phyloP scores from a whole-genome alignment of 1,284 basidiomycete species.

The Leccinum subrobustum region DNA sequence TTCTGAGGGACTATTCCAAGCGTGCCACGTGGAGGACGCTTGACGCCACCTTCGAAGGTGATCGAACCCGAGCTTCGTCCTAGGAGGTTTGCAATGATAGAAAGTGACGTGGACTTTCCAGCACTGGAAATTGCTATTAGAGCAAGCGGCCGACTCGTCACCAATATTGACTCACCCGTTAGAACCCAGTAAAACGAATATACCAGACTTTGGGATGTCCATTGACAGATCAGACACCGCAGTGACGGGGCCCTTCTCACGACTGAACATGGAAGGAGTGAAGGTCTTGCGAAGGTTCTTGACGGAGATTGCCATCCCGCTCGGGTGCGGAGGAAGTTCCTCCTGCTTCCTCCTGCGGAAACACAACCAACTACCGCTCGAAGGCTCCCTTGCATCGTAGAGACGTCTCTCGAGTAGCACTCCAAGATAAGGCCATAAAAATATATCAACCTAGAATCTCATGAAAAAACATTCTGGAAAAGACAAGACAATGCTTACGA shows the following conservation, averaged over 20 bases:
- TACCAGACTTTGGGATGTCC: constrained; percentile 65
- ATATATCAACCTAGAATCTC: too few relatives aligned
- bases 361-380: constrained; percentile 30
- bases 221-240: constrained; percentile 66
- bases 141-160: neutral
- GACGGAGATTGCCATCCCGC: constrained; percentile 57
- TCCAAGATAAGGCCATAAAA: too few relatives aligned
- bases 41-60: constrained; percentile 56
- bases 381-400: constrained; percentile 57
- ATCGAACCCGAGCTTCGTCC: constrained; percentile 59
- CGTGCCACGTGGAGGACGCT: constrained; percentile 52
- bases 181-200: constrained; percentile 74
- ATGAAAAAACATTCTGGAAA: neutral
- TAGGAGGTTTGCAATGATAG: constrained; percentile 63
- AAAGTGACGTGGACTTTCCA: constrained; percentile 76
- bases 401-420: constrained; percentile 52
- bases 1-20: constrained; percentile 82
- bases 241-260: constrained; percentile 43
- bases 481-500: constrained; percentile 43
- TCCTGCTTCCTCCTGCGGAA: constrained; percentile 20
- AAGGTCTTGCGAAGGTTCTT: constrained; percentile 59
- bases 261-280: constrained; percentile 41
- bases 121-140: constrained; percentile 44
- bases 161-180: constrained; percentile 51
- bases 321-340: constrained; percentile 33